Percentiles rank a stretch among this genome's conserved stretches.
phyloP scores from a whole-genome alignment of 768 basidiomycete genomes.

The Lactarius tabidus region DNA sequence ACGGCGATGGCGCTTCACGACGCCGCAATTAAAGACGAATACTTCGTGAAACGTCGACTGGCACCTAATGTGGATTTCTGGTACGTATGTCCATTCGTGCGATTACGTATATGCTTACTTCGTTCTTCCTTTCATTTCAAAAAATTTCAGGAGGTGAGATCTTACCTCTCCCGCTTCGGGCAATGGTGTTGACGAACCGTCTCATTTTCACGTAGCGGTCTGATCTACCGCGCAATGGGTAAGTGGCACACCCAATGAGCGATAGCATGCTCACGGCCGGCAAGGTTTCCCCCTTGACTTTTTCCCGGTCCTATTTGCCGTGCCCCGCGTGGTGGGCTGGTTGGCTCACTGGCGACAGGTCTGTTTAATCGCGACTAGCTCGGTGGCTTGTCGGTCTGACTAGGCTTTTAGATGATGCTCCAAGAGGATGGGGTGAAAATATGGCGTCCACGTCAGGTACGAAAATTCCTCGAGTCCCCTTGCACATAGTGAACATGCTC shows the following conservation, averaged over 20 bases:
- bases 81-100: slow-evolving; percentile 38
- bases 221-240: slow-evolving; percentile 94
- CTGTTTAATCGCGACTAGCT: slow-evolving; percentile 12
- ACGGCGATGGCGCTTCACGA: slow-evolving; percentile 89
- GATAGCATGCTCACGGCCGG: slow-evolving; percentile 11
- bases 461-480: slow-evolving; percentile 16
- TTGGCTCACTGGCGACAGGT: slow-evolving; percentile 90
- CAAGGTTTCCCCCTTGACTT: slow-evolving; percentile 89
- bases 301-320: slow-evolving; percentile 91
- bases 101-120: slow-evolving; percentile 2
- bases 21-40: slow-evolving; percentile 86
- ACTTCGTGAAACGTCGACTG: slow-evolving; percentile 75
- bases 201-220: slow-evolving; percentile 45
- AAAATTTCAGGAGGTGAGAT: slow-evolving; percentile 47
- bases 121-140: not conserved
- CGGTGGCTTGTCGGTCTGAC: not conserved
- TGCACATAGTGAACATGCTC: not conserved
- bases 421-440: slow-evolving; percentile 88
- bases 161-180: too few relatives aligned
- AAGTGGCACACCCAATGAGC: slow-evolving; percentile 25
- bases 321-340: slow-evolving; percentile 92
- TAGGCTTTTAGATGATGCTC: slow-evolving; percentile 72
- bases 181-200: not conserved
- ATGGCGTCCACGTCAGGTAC: slow-evolving; percentile 82
- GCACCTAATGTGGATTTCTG: slow-evolving; percentile 93